A percentile compares a stretch with the other conserved stretches of the same genome.
Conservation (phyloP, 305 asterid genomes). For the Fraxinus ornus region DNA sequence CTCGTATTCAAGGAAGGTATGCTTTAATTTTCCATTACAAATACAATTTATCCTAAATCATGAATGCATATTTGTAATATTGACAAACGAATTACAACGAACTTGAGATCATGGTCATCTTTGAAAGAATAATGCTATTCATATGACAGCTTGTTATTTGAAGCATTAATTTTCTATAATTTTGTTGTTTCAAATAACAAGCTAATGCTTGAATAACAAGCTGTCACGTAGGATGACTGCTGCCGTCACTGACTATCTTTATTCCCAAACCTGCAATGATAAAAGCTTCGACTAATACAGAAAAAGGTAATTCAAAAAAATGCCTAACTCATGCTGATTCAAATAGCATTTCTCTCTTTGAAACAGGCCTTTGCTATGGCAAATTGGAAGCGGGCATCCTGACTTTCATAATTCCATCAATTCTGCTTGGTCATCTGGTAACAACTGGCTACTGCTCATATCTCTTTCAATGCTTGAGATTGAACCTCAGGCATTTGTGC, state of each 20-base stretch:
- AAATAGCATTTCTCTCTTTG: neutral
- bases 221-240: neutral
- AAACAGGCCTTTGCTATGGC: slow-evolving; percentile 89
- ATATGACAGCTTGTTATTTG: neutral
- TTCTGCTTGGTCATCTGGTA: slow-evolving; percentile 90
- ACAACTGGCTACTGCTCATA: slow-evolving; percentile 13
- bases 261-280: neutral
- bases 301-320: neutral
- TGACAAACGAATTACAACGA: neutral
- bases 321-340: neutral
- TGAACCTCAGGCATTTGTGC: neutral
- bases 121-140: neutral
- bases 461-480: neutral
- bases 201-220: too few species aligned
- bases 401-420: slow-evolving; percentile 77
- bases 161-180: too few species aligned
- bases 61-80: neutral
- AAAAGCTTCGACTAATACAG: too few species aligned
- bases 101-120: slow-evolving; percentile 1
- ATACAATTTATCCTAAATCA: neutral
- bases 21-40: neutral
- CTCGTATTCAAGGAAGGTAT: slow-evolving; percentile 94
- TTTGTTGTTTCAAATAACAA: neutral
- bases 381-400: slow-evolving; percentile 80
- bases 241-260: neutral